Percentiles rank a stretch among this genome's conserved stretches.
Evolutionary conservation across 805 yeast genomes (phyloP).

Genomic region (Wickerhamomyces bisporus): DNA sequence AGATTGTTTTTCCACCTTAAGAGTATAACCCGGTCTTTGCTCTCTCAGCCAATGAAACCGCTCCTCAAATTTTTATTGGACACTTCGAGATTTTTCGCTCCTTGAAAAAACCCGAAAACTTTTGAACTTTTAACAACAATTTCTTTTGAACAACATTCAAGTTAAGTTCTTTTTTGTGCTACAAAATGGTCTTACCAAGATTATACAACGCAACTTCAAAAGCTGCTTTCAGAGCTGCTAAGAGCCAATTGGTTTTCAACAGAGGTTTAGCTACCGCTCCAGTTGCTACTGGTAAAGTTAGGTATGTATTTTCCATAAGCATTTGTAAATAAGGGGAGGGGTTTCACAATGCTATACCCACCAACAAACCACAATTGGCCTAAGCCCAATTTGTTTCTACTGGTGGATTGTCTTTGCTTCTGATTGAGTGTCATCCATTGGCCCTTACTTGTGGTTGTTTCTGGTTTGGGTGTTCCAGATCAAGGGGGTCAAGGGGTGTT

Average conservation of each 20-base stretch:
- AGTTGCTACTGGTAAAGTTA: constrained; percentile 76
- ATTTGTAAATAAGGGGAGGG: too few species aligned
- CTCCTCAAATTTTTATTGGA: constrained; percentile 5
- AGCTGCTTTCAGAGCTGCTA: constrained; percentile 84
- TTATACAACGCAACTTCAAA: constrained; percentile 65
- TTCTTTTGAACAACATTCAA: constrained; percentile 1
- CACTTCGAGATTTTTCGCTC: constrained; percentile 3
- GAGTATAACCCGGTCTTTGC: constrained; percentile 1
- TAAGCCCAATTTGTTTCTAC: too few species aligned
- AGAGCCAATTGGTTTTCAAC: constrained; percentile 69
- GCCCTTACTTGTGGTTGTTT: too few species aligned
- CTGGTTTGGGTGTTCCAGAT: not conserved
- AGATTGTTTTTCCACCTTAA: not conserved
- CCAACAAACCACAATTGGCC: too few species aligned
- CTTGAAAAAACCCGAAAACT: constrained; percentile 8
- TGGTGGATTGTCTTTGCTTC: too few species aligned
- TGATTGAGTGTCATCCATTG: too few species aligned
- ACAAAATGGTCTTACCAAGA: constrained; percentile 48
- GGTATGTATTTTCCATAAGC: constrained; percentile 48
- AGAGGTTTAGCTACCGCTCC: constrained; percentile 79
- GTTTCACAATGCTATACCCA: too few species aligned
- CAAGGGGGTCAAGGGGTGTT: not conserved
- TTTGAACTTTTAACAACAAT: not conserved
- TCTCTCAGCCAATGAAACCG: constrained; percentile 9
- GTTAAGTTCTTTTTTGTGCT: not conserved